Conservation (phyloP, 352 stramenopile genomes). For the Albugo laibachii region DNA sequence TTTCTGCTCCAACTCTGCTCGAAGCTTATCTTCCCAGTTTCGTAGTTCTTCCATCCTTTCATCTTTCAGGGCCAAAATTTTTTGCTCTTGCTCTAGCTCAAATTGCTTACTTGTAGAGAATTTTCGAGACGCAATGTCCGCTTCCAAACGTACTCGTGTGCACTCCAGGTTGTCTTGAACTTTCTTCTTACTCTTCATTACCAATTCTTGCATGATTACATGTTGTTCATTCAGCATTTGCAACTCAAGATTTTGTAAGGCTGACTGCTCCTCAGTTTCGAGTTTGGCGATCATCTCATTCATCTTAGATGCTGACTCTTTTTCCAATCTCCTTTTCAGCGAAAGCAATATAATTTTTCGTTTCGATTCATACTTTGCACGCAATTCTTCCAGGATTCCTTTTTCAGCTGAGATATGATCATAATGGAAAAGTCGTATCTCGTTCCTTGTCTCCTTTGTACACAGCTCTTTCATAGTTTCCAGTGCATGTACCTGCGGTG, state of each 20-base stretch:
- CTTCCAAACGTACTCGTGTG: conserved; percentile 15
- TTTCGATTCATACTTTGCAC: conserved; percentile 42
- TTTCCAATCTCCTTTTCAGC: conserved; percentile 27
- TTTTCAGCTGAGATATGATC: conserved; percentile 18
- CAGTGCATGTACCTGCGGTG: conserved; percentile 12
- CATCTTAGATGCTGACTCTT: conserved; percentile 25
- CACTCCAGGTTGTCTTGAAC: conserved; percentile 19
- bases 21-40: conserved; percentile 23
- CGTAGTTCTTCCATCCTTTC: conserved; percentile 11
- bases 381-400: conserved; percentile 24
- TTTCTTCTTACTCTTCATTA: conserved; percentile 14
- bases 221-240: conserved; percentile 17
- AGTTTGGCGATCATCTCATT: conserved; percentile 20
- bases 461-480: conserved; percentile 13
- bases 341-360: conserved; percentile 26
- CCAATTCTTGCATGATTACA: conserved; percentile 13
- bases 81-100: conserved; percentile 14
- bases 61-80: conserved; percentile 13
- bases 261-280: conserved; percentile 18
- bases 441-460: conserved; percentile 19
- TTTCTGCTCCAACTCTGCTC: conserved; percentile 22
- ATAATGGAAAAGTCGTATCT: conserved; percentile 9
- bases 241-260: conserved; percentile 10
- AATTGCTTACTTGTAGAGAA: conserved; percentile 14
- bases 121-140: conserved; percentile 18